Conservation (phyloP, 2,329 filamentous ascomycete species). For the Gliomastix tumulicola region DNA sequence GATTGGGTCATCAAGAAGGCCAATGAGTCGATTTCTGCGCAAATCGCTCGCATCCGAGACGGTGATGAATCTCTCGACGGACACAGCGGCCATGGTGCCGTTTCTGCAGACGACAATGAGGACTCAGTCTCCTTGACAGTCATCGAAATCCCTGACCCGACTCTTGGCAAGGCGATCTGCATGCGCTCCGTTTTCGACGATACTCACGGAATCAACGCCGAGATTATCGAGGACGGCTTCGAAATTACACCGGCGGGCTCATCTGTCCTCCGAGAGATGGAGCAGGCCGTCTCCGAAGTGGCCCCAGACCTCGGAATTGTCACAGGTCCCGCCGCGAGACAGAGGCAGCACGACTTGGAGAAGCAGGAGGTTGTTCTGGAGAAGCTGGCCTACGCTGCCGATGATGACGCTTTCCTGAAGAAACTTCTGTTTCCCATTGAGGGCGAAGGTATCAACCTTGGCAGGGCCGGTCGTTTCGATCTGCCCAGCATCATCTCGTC, state of each 20-base stretch:
- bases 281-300: constrained; percentile 68
- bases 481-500: constrained; percentile 67
- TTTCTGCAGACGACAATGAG: constrained; percentile 61
- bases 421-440: constrained; percentile 73
- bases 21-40: constrained; percentile 73
- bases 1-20: constrained; percentile 91
- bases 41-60: constrained; percentile 61
- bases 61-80: constrained; percentile 63
- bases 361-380: constrained; percentile 78
- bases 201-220: constrained; percentile 82
- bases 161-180: constrained; percentile 79
- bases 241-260: constrained; percentile 67
- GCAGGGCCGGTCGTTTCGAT: constrained; percentile 72
- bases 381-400: constrained; percentile 75
- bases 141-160: constrained; percentile 74
- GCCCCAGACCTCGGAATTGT: constrained; percentile 74
- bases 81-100: constrained; percentile 54
- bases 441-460: constrained; percentile 73
- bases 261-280: constrained; percentile 83
- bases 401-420: constrained; percentile 76
- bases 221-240: constrained; percentile 95
- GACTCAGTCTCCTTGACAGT: constrained; percentile 88
- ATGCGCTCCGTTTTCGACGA: constrained; percentile 93
- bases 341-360: constrained; percentile 73
- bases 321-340: constrained; percentile 57